Evolutionary conservation across 2,329 filamentous ascomycete species (phyloP), one percentile per base, ranked within the genome.

Genomic region (Chaetomium sp.): DNA sequence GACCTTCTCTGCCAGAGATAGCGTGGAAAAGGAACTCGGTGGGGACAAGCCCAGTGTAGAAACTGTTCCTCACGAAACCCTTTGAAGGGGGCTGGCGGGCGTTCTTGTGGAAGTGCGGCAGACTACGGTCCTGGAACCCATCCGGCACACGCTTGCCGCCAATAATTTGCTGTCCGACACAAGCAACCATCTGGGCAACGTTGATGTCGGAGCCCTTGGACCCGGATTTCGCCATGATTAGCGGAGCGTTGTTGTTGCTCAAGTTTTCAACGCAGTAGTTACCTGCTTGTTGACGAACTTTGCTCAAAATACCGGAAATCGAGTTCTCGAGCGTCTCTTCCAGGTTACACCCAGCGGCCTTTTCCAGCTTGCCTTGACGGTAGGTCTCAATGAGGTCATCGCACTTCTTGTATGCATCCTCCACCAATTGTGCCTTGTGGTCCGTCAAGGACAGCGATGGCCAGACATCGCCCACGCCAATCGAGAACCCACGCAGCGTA

Each of bases 191-290:
- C 75, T 99, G 94, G 7, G 94, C 94, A 37, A 99, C 94, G 77
- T 99, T 99, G 77, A 99, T 95, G 65, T 89, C 88, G 5, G 91
- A 96, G 69, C 94, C 94, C 72, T 99, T 99, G 53, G 92, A 97
- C 49, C 94, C 94, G 10, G 90, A 97, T 59, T 89, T 94, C 59
- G 94, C 94, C 94, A 99, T 99, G 74, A 96, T 87, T 61, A 97
- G 78, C 5, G 94, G 91, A 0, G 94, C 86, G 65, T 99, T 99
- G 74, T 91, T 91, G 61, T 84, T 87, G 74, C 90, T 96, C 38
- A 99, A 78, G 51, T 92, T 90, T 35, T 85, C 82, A 66, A 96
- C 91, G 80, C 94, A 96, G 67, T 91, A 87, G 52, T 89, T 82
- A 78, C 94, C 94, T 58, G 94, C 92, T 64, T 89, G 85, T 68